These are phyloP conservation scores for Penicillium angulare DNA, from an alignment of 495 filamentous ascomycete genomes.

Conservation along the genomic window DNA sequence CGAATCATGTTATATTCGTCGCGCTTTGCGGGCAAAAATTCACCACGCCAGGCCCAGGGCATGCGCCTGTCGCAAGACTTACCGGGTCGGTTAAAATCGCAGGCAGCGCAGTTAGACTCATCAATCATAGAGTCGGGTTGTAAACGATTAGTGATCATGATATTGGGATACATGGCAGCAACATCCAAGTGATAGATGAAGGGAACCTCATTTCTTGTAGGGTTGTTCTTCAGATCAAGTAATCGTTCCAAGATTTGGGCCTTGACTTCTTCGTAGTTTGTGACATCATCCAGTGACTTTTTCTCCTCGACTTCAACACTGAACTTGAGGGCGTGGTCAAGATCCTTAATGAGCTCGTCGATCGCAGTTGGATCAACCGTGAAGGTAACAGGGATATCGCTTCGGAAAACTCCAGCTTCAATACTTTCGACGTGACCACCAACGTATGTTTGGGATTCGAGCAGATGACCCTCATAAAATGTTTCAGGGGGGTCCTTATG, in stretches of 20 bases:
- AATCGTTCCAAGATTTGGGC: conserved; percentile 75
- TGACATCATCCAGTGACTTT: conserved; percentile 85
- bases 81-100: conserved; percentile 96
- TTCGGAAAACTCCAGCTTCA: conserved; percentile 94
- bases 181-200: conserved; percentile 98
- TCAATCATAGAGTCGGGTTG: conserved; percentile 98
- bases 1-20: conserved; percentile 99
- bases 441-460: conserved; percentile 97
- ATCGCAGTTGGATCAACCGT: conserved; percentile 81
- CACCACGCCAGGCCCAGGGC: conserved; percentile 98
- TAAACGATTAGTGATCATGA: conserved; percentile 98
- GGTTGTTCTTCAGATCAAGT: conserved; percentile 71
- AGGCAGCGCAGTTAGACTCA: conserved; percentile 93
- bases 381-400: conserved; percentile 93
- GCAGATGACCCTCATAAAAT: conserved; percentile 94
- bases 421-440: conserved; percentile 99
- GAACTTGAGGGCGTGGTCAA: conserved; percentile 90
- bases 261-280: conserved; percentile 91
- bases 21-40: conserved; percentile 91
- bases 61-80: conserved; percentile 95
- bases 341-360: conserved; percentile 81
- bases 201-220: conserved; percentile 77
- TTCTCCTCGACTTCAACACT: conserved; percentile 93
- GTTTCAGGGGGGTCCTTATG: conserved; percentile 86
- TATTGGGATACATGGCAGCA: conserved; percentile 99